phyloP scores from a whole-genome alignment of 768 basidiomycete species.

The Mycena galericulata region DNA sequence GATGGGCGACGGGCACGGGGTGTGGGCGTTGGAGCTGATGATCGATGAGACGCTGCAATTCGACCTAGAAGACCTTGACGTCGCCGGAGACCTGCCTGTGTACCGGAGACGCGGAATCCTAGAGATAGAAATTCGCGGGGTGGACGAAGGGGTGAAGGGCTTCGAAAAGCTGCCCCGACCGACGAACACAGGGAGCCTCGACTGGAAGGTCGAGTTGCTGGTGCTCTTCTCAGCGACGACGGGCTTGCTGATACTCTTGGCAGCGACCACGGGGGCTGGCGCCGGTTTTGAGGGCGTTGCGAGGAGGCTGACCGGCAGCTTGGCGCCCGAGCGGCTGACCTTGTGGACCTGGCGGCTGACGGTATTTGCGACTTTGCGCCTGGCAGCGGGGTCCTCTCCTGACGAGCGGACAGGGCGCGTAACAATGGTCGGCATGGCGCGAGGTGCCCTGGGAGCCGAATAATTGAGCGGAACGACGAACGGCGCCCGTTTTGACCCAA shows the following conservation, averaged over 20 bases:
- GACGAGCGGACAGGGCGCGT: not conserved
- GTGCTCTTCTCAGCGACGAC: not conserved
- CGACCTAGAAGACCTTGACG: not conserved
- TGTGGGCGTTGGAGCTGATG: not conserved
- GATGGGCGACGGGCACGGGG: slow-evolving; percentile 9
- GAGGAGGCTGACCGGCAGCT: too few species aligned
- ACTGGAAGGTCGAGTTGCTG: not conserved
- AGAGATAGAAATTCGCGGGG: not conserved
- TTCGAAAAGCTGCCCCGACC: not conserved
- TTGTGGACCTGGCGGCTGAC: too few species aligned
- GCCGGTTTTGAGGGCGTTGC: too few species aligned
- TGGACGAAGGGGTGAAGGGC: not conserved
- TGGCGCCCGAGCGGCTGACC: too few species aligned
- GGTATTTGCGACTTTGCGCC: too few species aligned
- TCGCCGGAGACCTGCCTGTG: not conserved
- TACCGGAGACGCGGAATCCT: slow-evolving; percentile 2
- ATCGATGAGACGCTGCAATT: not conserved
- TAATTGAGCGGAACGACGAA: slow-evolving; percentile 10
- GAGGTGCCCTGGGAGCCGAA: not conserved
- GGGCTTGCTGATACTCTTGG: not conserved
- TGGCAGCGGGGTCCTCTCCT: too few species aligned
- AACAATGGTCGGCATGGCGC: not conserved
- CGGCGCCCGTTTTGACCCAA: not conserved
- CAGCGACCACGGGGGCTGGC: too few species aligned
- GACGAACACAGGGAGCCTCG: slow-evolving; percentile 4